phyloP scores from a whole-genome alignment of 2,329 filamentous ascomycete species.

The Ascochyta lentis region DNA sequence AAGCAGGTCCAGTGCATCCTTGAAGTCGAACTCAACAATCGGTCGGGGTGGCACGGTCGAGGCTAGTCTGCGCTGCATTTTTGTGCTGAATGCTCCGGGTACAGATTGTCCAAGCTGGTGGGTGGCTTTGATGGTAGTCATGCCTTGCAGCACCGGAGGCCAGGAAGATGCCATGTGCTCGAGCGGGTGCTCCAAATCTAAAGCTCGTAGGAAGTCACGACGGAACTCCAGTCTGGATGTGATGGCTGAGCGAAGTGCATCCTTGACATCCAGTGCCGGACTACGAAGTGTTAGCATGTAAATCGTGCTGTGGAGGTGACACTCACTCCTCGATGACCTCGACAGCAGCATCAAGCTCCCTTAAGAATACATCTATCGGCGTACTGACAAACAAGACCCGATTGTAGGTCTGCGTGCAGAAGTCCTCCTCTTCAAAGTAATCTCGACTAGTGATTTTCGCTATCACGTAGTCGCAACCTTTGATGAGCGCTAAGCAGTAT shows the following conservation, averaged over 20 bases:
- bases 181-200: constrained; percentile 49
- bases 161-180: constrained; percentile 42
- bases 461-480: constrained; percentile 81
- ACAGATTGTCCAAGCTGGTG: constrained; percentile 69
- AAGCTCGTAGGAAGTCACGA: constrained; percentile 64
- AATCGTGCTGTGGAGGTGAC: background rate
- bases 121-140: constrained; percentile 66
- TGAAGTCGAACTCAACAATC: constrained; percentile 78
- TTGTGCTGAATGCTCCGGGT: constrained; percentile 83
- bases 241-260: constrained; percentile 62
- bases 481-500: constrained; percentile 85
- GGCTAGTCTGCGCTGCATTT: constrained; percentile 88
- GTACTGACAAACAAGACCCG: constrained; percentile 70
- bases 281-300: constrained; percentile 27
- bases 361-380: constrained; percentile 43
- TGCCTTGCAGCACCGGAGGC: constrained; percentile 46
- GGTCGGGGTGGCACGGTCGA: constrained; percentile 93
- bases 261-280: constrained; percentile 38
- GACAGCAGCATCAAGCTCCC: constrained; percentile 42
- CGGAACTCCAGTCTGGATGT: constrained; percentile 71
- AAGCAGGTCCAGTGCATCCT: constrained; percentile 74
- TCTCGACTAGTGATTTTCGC: constrained; percentile 80
- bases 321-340: constrained; percentile 43
- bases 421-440: constrained; percentile 98
- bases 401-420: constrained; percentile 90